These are phyloP conservation scores for Candida vartiovaarae DNA, from an alignment of 805 yeast genomes.

Conservation along the genomic window DNA sequence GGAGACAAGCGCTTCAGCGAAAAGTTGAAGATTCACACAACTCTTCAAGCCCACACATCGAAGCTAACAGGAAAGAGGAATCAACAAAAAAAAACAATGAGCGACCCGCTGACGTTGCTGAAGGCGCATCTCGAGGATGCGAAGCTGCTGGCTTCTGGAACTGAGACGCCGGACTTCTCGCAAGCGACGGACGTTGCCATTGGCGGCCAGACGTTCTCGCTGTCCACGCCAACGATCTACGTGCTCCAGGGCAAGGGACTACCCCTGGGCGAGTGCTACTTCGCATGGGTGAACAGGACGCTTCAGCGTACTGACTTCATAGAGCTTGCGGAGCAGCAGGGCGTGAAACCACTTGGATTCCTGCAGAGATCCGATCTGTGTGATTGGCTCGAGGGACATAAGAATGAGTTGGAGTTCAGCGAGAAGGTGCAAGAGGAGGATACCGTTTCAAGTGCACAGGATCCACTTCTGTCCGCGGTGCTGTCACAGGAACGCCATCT, in stretches of 20 bases:
- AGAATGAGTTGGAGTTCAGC: constrained; percentile 47
- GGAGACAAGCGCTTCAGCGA: no score
- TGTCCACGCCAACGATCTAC: constrained; percentile 49
- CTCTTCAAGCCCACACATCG: no score
- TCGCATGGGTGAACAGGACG: constrained; percentile 73
- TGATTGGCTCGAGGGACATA: constrained; percentile 71
- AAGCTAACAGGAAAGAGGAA: background rate
- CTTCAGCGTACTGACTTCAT: constrained; percentile 77
- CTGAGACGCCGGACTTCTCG: constrained; percentile 28
- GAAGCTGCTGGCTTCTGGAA: constrained; percentile 18
- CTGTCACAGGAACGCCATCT: constrained; percentile 39
- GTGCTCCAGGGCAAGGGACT: constrained; percentile 42
- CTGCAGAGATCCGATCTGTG: constrained; percentile 79
- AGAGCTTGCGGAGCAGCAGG: constrained; percentile 56
- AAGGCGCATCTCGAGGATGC: constrained; percentile 11
- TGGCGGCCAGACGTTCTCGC: constrained; percentile 21
- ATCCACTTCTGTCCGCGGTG: constrained; percentile 27
- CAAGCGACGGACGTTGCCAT: constrained; percentile 28
- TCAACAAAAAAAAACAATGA: constrained; percentile 5
- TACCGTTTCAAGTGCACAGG: constrained; percentile 20
- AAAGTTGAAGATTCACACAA: no score
- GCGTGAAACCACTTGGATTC: constrained; percentile 68
- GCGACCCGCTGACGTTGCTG: constrained; percentile 13
- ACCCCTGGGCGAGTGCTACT: constrained; percentile 53
- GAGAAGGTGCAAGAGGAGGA: constrained; percentile 9